phyloP scores from a whole-genome alignment of 441 rosid genomes.

The Croton setiger region DNA sequence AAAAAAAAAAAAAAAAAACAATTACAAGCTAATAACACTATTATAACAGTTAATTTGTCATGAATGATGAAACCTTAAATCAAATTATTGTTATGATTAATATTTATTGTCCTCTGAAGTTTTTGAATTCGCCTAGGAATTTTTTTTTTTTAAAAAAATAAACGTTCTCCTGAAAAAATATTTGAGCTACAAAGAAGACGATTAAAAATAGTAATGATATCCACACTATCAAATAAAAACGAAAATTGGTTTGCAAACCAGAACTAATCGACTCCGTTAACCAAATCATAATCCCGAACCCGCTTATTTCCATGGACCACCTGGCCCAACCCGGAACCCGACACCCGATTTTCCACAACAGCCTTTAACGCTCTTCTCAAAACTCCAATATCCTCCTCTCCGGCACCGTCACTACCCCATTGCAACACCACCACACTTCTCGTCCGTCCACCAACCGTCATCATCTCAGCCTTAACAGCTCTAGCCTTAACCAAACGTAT shows the following conservation, averaged over 20 bases:
- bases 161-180: background rate
- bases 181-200: background rate
- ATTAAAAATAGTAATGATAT: background rate
- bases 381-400: constrained; percentile 3
- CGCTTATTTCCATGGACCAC: constrained; percentile 27
- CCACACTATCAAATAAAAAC: background rate
- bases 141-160: too few species aligned
- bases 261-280: background rate
- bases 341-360: constrained; percentile 3
- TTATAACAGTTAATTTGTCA: too few species aligned
- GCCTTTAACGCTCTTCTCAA: constrained; percentile 1
- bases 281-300: constrained; percentile 25
- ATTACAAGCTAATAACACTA: too few species aligned
- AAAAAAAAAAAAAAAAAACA: too few species aligned
- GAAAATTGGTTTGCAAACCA: background rate
- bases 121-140: too few species aligned
- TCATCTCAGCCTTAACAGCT: constrained; percentile 46
- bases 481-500: constrained; percentile 34
- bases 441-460: constrained; percentile 50
- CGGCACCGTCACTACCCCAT: background rate
- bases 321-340: background rate
- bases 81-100: too few species aligned
- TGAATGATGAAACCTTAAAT: too few species aligned
- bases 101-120: too few species aligned
- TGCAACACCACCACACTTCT: constrained; percentile 39